Base-by-base conservation (phyloP, 2,329 filamentous ascomycete genomes). In the Hypoxylon sp. region DNA sequence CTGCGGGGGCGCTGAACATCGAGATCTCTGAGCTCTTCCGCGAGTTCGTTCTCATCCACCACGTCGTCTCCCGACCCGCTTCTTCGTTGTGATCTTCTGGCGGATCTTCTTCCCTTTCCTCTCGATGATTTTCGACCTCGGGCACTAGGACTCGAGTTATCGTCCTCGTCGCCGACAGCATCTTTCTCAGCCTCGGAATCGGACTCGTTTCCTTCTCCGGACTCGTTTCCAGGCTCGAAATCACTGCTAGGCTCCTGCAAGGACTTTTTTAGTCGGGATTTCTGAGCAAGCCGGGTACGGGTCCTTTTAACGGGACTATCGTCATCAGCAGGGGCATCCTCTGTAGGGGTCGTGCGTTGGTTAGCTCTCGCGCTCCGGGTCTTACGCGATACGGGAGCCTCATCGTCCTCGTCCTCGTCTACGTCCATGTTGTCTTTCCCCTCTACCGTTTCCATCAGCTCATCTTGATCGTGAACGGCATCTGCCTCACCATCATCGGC, bases 11-110 rank as follows among this genome's bases (percentile, higher is more conserved):
- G 75, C 47, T 77, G 78, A 59, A 81, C 73, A 37, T 78, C 75
- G 34, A 88, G 74, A 51, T 88, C 84, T 55, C 83, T 77, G 9
- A 85, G 77, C 66, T 89, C 86, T 68, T 87, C 83, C 4, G 82
- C 83, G 41, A 88, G 70, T 63, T 89, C 86, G 50, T 87, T 81
- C 38, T 80, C 71, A 60, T 88, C 83, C 12, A 87, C 75, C 30
- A 80, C 78, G 53, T 75, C 77, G 57, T 78, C 85, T 58, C 69
- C 80, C 1, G 82, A 85, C 30, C 79, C 80, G 7, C 69, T 71
- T 8, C 72, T 73, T 23, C 75, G 76, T 29, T 77, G 76, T n/a
- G 78, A 75, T 51, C 69, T 75, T 50, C 75, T 77, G 34, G 74
- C 73, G 5, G 75, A 75, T 34, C 76, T 70, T 67, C 62, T 69